Percentiles rank a stretch among this genome's conserved stretches.
Conservation (phyloP, 1,284 basidiomycete genomes). For the Dichomitus squalens region DNA sequence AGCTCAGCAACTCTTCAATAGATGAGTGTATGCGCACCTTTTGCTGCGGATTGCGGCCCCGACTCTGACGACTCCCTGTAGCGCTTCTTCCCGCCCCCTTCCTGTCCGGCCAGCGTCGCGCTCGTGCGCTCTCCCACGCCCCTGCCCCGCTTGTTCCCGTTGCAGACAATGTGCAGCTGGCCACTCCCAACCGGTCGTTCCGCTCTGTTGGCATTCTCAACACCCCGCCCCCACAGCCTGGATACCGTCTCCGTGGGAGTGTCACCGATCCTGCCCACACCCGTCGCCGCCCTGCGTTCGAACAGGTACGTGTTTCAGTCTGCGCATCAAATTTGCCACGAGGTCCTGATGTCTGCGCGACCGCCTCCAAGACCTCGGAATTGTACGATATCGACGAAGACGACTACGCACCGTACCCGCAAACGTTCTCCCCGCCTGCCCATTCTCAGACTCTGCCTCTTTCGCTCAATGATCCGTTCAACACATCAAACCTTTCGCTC, state of each 20-base stretch:
- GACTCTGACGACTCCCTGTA: conserved; percentile 31
- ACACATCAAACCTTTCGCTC: conserved; percentile 29
- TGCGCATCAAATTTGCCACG: no score
- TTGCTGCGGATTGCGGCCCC: background rate
- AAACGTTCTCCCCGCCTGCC: conserved; percentile 41
- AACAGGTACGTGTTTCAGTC: conserved; percentile 30
- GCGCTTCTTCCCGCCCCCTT: conserved; percentile 66
- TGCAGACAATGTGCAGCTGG: conserved; percentile 31
- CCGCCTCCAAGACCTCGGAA: conserved; percentile 47
- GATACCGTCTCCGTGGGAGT: conserved; percentile 66
- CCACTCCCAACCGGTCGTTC: conserved; percentile 35
- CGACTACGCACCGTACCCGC: conserved; percentile 54
- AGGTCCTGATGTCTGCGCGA: background rate
- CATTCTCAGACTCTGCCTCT: conserved; percentile 36
- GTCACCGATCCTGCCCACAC: conserved; percentile 72
- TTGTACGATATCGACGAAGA: conserved; percentile 77
- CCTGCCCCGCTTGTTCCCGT: conserved; percentile 31
- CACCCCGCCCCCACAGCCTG: conserved; percentile 70
- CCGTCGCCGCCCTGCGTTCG: conserved; percentile 53
- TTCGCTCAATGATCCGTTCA: conserved; percentile 38
- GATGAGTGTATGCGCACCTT: conserved; percentile 33
- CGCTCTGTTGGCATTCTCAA: conserved; percentile 41
- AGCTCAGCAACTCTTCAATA: conserved; percentile 29
- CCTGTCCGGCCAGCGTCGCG: conserved; percentile 58
- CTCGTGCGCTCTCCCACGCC: conserved; percentile 49